Conservation (phyloP, 192 early-diverging fungal species). For the Dissophora globulifera region DNA sequence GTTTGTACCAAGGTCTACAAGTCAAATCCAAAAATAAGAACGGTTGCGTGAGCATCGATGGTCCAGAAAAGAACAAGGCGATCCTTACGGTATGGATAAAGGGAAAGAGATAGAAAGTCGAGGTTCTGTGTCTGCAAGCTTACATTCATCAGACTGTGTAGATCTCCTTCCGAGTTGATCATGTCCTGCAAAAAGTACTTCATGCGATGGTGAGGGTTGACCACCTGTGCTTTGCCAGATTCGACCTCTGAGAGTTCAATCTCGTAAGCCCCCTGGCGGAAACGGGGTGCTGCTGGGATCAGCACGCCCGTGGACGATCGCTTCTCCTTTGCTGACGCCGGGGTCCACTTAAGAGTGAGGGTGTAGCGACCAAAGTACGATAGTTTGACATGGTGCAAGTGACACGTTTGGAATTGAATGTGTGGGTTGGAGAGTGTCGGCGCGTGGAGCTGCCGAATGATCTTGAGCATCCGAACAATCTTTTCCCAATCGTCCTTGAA, state of each 20-base stretch:
- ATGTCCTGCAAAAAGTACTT: conserved; percentile 48
- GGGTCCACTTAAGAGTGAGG: conserved; percentile 23
- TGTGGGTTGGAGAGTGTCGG: conserved; percentile 29
- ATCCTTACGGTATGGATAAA: no score
- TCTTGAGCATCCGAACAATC: conserved; percentile 37
- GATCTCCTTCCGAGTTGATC: conserved; percentile 43
- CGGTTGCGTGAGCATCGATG: background rate
- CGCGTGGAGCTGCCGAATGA: conserved; percentile 46
- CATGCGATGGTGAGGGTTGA: conserved; percentile 45
- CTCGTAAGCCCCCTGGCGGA: conserved; percentile 38
- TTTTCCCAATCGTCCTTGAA: conserved; percentile 49
- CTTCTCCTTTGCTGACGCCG: conserved; percentile 15
- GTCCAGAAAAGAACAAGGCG: no score
- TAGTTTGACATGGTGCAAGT: conserved; percentile 32
- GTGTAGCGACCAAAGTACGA: conserved; percentile 26
- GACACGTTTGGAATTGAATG: conserved; percentile 14
- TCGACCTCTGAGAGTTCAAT: conserved; percentile 10
- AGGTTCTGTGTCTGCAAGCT: no score
- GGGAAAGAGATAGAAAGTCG: no score
- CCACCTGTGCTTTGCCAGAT: background rate
- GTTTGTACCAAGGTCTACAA: conserved; percentile 33
- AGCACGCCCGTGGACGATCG: conserved; percentile 23
- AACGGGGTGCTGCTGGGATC: conserved; percentile 32
- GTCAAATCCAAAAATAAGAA: conserved; percentile 1
- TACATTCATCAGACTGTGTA: conserved; percentile 48